Percentiles rank a stretch among this genome's conserved stretches.
These are phyloP conservation scores for Melocanna baccifera DNA, from an alignment of 176 grass and related monocot genomes.

Conservation along the genomic window DNA sequence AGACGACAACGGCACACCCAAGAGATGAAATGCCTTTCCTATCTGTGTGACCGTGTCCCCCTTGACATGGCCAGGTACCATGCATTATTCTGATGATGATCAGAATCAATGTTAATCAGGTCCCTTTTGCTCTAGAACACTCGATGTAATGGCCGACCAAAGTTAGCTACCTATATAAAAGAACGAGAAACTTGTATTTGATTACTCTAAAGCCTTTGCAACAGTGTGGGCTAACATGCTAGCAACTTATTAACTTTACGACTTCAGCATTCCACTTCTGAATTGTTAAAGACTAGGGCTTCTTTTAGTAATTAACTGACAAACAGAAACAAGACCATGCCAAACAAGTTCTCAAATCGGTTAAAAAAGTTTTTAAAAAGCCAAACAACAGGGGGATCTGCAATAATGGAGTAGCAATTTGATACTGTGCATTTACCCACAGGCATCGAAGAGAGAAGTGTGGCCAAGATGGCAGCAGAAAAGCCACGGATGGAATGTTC, in stretches of 20 bases:
- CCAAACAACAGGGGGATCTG: too few relatives aligned
- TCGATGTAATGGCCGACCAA: slow-evolving; percentile 40
- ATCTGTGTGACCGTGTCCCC: not conserved
- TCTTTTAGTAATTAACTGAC: not conserved
- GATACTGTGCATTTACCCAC: not conserved
- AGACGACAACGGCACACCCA: not conserved
- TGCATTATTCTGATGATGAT: not conserved
- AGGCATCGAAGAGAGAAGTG: not conserved
- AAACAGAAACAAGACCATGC: not conserved
- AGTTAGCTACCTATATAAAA: not conserved
- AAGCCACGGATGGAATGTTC: not conserved
- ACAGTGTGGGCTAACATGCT: slow-evolving; percentile 20
- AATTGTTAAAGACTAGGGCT: slow-evolving; percentile 19
- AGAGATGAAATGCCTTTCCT: not conserved
- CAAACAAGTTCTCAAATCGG: too few relatives aligned
- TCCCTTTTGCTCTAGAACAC: slow-evolving; percentile 5
- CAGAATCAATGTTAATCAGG: not conserved
- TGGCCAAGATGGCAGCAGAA: not conserved
- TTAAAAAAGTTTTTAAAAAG: too few relatives aligned
- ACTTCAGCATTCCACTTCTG: slow-evolving; percentile 14
- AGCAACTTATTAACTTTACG: slow-evolving; percentile 28
- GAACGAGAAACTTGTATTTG: not conserved
- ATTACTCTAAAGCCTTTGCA: not conserved
- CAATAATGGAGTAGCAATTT: not conserved
- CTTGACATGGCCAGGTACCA: slow-evolving; percentile 15